Evolutionary conservation across 192 early-diverging fungal genomes (phyloP), one percentile per base, ranked within the genome.

Genomic region (Kickxella alabastrina): DNA sequence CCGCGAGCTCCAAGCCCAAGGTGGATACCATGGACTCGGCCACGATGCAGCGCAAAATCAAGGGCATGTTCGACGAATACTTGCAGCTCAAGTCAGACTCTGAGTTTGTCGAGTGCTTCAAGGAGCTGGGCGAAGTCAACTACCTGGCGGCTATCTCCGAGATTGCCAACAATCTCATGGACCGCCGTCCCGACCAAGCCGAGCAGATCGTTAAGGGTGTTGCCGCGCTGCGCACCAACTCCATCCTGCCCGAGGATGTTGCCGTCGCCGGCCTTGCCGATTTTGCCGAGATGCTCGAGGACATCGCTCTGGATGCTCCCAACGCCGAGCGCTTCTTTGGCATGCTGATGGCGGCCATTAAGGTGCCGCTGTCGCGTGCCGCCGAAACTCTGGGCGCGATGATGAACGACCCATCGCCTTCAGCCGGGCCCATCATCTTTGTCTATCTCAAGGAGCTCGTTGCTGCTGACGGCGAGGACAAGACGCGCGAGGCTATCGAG

Each of bases 231-330:
- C 25, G 59, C 15, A 18, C 43, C 4, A 63, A 79, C 10, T 54
- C 57, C 15, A 39, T 80, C 32, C 43, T 88, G n/a, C 54, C 80
- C 28, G 45, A 40, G 14, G 74, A 82, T 39, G 56, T 72, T 14
- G 62, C 81, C 31, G 70, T 86, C 27, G 57, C 54, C 7, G 83
- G 75, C 13, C 75, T 85, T 34, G 61, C 75, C 27, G 73, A 76
- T 35, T 73, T 70, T 22, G 59, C 76, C 53, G 84, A 83, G 53
- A 50, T 78, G 44, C 62, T 89, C 39, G 81, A 86, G 32, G 92
- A 94, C 53, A 67, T 88, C 35, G 80, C 81, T 8, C 72, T 81
- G 27, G 90, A 92, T 63, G 79, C 82, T 1, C 88, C 89, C 17
- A 71, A 81, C 35, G 83, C 81, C 10, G 85, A 79, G 74, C 77